A percentile compares a stretch with the other conserved stretches of the same genome.
Evolutionary conservation across 2,329 filamentous ascomycete species (phyloP).

Genomic region (Fusarium euwallaceae): DNA sequence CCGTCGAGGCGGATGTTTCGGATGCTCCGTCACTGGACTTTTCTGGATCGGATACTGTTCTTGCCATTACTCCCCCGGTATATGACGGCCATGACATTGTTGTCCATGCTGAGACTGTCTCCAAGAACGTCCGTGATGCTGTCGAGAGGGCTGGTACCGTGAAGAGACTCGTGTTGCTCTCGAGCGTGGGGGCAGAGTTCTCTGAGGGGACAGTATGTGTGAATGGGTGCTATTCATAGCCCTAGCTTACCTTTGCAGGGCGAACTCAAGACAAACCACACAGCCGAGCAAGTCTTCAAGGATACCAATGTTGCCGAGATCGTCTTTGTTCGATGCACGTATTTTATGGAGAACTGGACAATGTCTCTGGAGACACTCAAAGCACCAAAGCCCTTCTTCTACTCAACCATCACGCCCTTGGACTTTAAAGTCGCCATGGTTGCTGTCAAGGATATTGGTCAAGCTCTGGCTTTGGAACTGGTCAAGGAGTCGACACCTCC

Average conservation of each 20-base stretch:
- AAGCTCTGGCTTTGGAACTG: conserved; percentile 43
- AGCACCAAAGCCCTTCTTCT: conserved; percentile 48
- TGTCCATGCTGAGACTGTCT: conserved; percentile 30
- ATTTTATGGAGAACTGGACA: conserved; percentile 58
- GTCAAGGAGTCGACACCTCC: conserved; percentile 35
- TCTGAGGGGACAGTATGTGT: conserved; percentile 48
- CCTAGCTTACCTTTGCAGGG: conserved; percentile 37
- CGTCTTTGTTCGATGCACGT: conserved; percentile 50
- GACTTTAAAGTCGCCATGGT: conserved; percentile 52
- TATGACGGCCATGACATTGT: conserved; percentile 45
- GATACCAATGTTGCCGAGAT: conserved; percentile 38
- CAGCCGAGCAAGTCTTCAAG: conserved; percentile 47
- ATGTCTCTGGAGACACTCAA: conserved; percentile 45
- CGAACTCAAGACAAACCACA: conserved; percentile 53
- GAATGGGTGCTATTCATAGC: not conserved
- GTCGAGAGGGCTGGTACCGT: conserved; percentile 43
- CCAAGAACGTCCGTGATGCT: conserved; percentile 48
- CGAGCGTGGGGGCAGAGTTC: conserved; percentile 51
- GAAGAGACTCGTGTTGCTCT: conserved; percentile 49
- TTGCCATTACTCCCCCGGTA: conserved; percentile 50
- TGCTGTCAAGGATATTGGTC: conserved; percentile 44
- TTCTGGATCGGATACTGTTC: conserved; percentile 45
- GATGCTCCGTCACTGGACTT: conserved; percentile 50
- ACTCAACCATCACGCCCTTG: conserved; percentile 51
- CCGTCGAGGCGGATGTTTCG: conserved; percentile 47